Evolutionary conservation across 2,329 filamentous ascomycete species (phyloP).

Genomic region (Neoscytalidium dimidiatum): DNA sequence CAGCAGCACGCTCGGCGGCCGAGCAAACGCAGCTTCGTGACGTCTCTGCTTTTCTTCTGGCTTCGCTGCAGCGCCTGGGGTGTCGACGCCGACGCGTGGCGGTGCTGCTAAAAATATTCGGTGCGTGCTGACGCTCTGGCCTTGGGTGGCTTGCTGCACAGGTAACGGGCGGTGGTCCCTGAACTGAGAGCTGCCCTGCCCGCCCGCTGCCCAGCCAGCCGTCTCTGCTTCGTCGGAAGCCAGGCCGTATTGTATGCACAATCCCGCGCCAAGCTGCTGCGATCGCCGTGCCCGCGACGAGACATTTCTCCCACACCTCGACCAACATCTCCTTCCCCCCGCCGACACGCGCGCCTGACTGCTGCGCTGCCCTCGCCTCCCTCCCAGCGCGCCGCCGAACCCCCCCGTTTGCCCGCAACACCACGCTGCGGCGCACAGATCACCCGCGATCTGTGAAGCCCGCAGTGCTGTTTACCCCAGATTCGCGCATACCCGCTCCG

Average conservation of each 20-base stretch:
- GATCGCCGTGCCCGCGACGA: conserved; percentile 13
- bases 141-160: background rate
- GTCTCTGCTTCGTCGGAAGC: conserved; percentile 1
- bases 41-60: background rate
- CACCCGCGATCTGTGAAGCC: conserved; percentile 17
- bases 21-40: background rate
- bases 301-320: conserved; percentile 15
- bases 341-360: background rate
- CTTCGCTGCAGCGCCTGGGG: background rate
- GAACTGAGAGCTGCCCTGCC: conserved; percentile 14
- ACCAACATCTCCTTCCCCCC: background rate
- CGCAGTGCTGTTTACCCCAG: conserved; percentile 20
- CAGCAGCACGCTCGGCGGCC: background rate
- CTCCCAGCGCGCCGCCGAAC: background rate
- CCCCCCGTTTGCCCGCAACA: conserved; percentile 14
- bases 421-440: conserved; percentile 20
- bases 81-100: conserved; percentile 1
- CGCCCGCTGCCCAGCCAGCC: too few species aligned
- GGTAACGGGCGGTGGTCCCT: conserved; percentile 2
- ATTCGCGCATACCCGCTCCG: conserved; percentile 9
- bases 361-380: background rate
- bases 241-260: conserved; percentile 12
- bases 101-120: conserved; percentile 15
- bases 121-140: background rate
- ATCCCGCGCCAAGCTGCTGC: conserved; percentile 14